Evolutionary conservation across 768 basidiomycete species (phyloP), one percentile per base, ranked within the genome.

Genomic region (Leccinum truebloodii): DNA sequence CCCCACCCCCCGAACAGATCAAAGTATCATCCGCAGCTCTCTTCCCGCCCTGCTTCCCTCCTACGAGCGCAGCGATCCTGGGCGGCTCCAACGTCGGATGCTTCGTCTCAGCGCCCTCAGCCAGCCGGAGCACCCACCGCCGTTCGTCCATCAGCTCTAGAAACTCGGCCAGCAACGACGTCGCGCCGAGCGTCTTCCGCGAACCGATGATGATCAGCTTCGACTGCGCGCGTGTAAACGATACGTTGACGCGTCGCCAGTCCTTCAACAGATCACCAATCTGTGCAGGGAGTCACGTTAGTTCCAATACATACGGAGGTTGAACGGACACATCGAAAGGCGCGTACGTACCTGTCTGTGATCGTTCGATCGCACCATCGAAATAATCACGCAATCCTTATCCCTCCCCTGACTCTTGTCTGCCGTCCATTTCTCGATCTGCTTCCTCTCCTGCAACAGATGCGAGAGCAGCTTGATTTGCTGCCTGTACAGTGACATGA

Each of bases 191-290:
- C 1, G 96, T 99, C 67, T 77, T 83, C 46, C 88, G 81, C 0
- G 94, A 95, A 4, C 97, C 96, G 66, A 99, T 81, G 59, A 99
- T 89, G 73, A 98, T 80, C 3, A 99, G 78, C 76, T 99, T 99
- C 35, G 85, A 84, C 57, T 89, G 86, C 0, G 95, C 96, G 16
- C 97, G 88, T 1, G 96, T 98, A 73, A 98, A 94, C 7, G 94
- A 90, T 18, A 99, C 97, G 69, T 99, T 99, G 81, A 98, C 88
- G 35, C 97, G 77, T 39, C 97, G 82, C 95, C 96, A 98, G 71
- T 99, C 97, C 66, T 90, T 93, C 26, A 98, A 79, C 2, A 99
- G 81, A 56, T 98, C 95, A 9, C 97, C 97, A 30, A 94, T 82
- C 95, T 96, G 62, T 34, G 28, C 3, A 22, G 6, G 22, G 12